Base-by-base conservation (phyloP, 1,139 yeast genomes). In the Nakaseomyces bracarensis region DNA sequence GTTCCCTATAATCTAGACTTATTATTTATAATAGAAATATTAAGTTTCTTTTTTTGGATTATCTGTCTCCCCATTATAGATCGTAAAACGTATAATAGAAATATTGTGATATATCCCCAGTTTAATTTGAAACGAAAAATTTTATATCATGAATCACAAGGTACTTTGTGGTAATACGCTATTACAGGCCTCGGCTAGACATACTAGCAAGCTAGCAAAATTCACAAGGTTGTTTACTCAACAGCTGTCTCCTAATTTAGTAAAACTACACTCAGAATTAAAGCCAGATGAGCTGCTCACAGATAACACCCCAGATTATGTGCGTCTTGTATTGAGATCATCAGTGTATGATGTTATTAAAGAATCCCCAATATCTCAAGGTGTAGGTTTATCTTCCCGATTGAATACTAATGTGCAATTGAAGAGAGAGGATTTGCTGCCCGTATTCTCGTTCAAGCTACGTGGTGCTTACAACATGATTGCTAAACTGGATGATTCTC, bases 401-500 rank as follows among this genome's bases (percentile, higher is more conserved):
- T 70, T 79, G 18, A 82, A 82, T 39, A 71, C 95, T 34, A 80
- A 80, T 38, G 79, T 93, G 13, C 71, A 73, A 48, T 68, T 91
- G 51, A 91, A 91, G 58, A 73, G 99, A 51, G 99, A 91, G 61
- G 99, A 93, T 57, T 70, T 87, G 38, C 73, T 86, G 43, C 97
- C 99, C 0, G 98, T 93, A 10, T 91, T 91, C 64, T 83, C 95
- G 30, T 91, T 91, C 74, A 91, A 91, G 66, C 72, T 91, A 48
- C 79, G 99, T 61, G 99, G 99, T 46, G 99, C 98, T 19, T 86
- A 89, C 65, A 91, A 91, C 62, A 87, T 86, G 95, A 82, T 91
- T 57, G 93, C 97, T 30, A 84, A 89, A 55, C 67, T 91, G 44
- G 79, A 84, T 39, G 70, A 76, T 21, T 74, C 77, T 36, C 72